These are phyloP conservation scores for Cryptococcus amylolentus DNA, from an alignment of 1,284 basidiomycete species.

Conservation along the genomic window DNA sequence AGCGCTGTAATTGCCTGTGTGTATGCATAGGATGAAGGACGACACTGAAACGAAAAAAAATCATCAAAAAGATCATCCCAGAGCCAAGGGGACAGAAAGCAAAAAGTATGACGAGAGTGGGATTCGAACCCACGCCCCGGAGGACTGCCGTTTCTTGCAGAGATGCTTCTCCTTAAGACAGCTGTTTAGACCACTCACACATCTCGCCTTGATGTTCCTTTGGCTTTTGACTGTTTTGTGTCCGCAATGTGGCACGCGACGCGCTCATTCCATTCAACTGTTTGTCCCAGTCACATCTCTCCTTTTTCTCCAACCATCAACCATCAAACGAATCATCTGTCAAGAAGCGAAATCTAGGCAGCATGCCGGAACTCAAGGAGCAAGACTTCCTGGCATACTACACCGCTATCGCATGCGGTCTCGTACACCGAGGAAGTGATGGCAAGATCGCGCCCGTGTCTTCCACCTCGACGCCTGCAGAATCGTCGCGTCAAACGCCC, in stretches of 20 bases:
- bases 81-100: not conserved
- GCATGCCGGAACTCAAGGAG: constrained; percentile 2
- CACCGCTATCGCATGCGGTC: not conserved
- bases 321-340: not conserved
- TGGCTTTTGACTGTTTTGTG: too few relatives aligned
- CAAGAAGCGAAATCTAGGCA: not conserved
- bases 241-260: too few relatives aligned
- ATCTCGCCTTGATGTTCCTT: too few relatives aligned
- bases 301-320: not conserved
- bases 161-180: too few relatives aligned
- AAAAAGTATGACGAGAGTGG: constrained; percentile 14
- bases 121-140: constrained; percentile 23
- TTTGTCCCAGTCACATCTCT: not conserved
- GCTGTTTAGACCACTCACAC: too few relatives aligned
- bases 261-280: too few relatives aligned
- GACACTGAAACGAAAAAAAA: too few relatives aligned
- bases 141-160: constrained; percentile 12
- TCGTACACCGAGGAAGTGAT: not conserved
- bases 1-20: too few relatives aligned
- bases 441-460: not conserved
- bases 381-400: constrained; percentile 1
- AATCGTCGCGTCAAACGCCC: not conserved
- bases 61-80: too few relatives aligned
- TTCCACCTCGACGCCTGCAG: not conserved
- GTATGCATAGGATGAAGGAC: too few relatives aligned